Conservation (phyloP, 2,329 filamentous ascomycete species). For the Verticillium tricorpus region DNA sequence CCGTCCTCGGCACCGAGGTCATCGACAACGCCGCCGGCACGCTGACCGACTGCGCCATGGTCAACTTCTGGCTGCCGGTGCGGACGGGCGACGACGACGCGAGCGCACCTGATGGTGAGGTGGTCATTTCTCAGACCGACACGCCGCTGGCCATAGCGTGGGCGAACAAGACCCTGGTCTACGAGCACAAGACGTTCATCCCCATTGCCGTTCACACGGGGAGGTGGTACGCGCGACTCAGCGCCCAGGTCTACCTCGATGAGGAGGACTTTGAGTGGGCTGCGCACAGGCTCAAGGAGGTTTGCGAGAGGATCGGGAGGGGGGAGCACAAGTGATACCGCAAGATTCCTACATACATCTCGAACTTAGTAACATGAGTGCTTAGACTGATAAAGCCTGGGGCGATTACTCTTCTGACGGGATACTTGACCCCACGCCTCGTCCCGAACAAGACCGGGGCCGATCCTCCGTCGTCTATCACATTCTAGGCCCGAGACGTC, state of each 20-base stretch:
- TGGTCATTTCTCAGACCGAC: conserved; percentile 17
- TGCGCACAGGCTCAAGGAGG: conserved; percentile 50
- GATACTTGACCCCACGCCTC: background rate
- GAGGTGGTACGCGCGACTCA: conserved; percentile 67
- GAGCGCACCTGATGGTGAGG: background rate
- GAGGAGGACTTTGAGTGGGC: conserved; percentile 71
- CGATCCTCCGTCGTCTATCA: background rate
- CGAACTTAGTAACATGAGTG: too few species aligned
- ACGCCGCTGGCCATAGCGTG: conserved; percentile 45
- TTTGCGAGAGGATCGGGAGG: conserved; percentile 35
- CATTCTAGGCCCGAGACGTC: background rate
- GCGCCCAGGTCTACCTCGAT: conserved; percentile 79
- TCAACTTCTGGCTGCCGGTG: conserved; percentile 71
- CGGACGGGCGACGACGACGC: conserved; percentile 11
- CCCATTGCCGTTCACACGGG: conserved; percentile 57
- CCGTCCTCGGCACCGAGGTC: conserved; percentile 63
- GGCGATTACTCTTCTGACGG: too few species aligned
- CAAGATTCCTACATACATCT: too few species aligned
- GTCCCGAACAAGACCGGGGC: background rate
- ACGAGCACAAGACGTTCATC: conserved; percentile 68
- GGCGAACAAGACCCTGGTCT: conserved; percentile 48
- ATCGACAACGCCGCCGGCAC: conserved; percentile 62
- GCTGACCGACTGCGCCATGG: conserved; percentile 63
- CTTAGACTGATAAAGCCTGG: too few species aligned
- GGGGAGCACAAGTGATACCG: background rate